These are phyloP conservation scores for Coprinopsis cinerea DNA, from an alignment of 768 basidiomycete genomes.

Conservation along the genomic window DNA sequence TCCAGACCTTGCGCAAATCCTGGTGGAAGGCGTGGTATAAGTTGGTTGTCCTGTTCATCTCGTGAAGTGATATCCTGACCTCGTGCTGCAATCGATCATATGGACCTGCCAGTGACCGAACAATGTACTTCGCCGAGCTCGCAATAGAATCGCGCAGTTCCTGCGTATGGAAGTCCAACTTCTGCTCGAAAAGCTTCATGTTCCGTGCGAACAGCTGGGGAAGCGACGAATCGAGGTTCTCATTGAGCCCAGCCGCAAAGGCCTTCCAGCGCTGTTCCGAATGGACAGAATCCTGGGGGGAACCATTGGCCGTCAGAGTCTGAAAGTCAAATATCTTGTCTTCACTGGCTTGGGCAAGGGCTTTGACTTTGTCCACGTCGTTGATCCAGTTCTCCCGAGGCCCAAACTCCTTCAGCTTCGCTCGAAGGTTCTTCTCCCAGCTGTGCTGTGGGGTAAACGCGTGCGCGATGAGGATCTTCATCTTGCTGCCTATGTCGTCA, in stretches of 20 bases:
- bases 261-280: not conserved
- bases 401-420: conserved; percentile 10
- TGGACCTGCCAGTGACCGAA: conserved; percentile 14
- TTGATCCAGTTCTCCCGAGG: conserved; percentile 11
- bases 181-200: conserved; percentile 11
- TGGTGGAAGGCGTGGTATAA: not conserved
- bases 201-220: conserved; percentile 12
- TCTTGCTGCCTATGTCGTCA: conserved; percentile 12
- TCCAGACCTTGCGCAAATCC: conserved; percentile 8
- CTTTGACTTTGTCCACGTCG: conserved; percentile 10
- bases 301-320: not conserved
- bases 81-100: conserved; percentile 14
- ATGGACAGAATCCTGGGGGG: not conserved
- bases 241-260: conserved; percentile 2
- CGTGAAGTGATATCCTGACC: conserved; percentile 1
- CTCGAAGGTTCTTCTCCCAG: conserved; percentile 17
- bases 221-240: conserved; percentile 10
- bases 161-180: conserved; percentile 12
- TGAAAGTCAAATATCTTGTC: conserved; percentile 8
- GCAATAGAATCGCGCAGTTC: conserved; percentile 12
- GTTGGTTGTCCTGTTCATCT: not conserved
- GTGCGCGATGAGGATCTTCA: conserved; percentile 14
- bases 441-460: conserved; percentile 13
- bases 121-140: conserved; percentile 10
- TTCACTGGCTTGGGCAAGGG: conserved; percentile 9